Evolutionary conservation across 306 rosid genomes (phyloP).

Genomic region (Cucurbita maxima): DNA sequence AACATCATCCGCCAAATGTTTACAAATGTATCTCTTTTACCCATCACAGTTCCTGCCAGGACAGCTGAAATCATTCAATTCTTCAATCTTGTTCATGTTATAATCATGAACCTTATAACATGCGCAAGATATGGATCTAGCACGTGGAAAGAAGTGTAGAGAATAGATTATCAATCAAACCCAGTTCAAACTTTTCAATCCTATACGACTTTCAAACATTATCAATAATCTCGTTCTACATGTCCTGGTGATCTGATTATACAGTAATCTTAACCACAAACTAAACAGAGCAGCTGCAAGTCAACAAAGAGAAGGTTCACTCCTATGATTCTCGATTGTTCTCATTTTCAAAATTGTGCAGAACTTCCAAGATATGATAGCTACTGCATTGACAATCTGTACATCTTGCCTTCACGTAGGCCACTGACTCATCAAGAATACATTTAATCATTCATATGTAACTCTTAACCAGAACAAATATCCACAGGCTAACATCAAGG

Average conservation of each 20-base stretch:
- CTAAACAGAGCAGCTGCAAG: conserved; percentile 18
- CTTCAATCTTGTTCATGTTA: neutral
- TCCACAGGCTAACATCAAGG: conserved; percentile 5
- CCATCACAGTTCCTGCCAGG: neutral
- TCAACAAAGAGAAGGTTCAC: conserved; percentile 32
- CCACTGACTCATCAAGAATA: neutral
- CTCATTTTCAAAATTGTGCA: conserved; percentile 19
- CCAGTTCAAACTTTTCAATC: neutral
- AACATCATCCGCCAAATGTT: neutral
- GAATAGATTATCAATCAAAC: neutral
- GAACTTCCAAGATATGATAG: conserved; percentile 20
- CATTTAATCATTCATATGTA: neutral
- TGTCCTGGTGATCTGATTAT: neutral
- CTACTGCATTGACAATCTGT: conserved; percentile 22
- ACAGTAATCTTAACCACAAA: conserved; percentile 15
- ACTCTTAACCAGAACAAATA: neutral
- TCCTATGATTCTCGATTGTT: conserved; percentile 24
- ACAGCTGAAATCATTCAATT: neutral
- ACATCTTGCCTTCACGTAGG: conserved; percentile 11
- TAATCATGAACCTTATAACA: neutral
- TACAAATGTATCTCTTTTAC: neutral
- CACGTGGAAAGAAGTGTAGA: neutral
- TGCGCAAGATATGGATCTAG: neutral
- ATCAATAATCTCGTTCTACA: neutral
- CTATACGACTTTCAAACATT: neutral